These are phyloP conservation scores for Pseudogymnoascus sp. DNA, from an alignment of 2,329 filamentous ascomycete genomes.

Conservation along the genomic window DNA sequence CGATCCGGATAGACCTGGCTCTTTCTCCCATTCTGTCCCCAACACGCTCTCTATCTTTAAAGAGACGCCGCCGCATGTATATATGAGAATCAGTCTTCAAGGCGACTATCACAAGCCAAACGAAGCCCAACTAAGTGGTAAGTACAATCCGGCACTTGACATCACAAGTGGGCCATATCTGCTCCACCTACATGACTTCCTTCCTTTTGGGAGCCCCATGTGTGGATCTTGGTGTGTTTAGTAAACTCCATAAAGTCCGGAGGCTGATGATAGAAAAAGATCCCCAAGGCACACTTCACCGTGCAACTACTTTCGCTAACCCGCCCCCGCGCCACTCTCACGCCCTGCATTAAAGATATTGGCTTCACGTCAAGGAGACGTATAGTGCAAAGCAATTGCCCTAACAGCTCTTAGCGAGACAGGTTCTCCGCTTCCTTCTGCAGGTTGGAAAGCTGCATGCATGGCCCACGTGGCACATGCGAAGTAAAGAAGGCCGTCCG, in stretches of 20 bases:
- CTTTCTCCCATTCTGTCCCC: neutral
- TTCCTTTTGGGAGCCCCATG: neutral
- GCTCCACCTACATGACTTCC: neutral
- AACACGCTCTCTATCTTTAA: neutral
- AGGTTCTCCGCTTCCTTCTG: slow-evolving; percentile 3
- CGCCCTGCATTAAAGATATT: neutral
- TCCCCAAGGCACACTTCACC: neutral
- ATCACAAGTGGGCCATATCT: slow-evolving; percentile 8
- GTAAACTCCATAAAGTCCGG: neutral
- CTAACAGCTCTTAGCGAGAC: neutral
- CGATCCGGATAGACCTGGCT: neutral
- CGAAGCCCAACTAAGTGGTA: neutral
- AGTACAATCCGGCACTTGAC: neutral
- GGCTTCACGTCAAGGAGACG: neutral
- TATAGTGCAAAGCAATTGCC: neutral
- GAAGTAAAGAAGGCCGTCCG: neutral
- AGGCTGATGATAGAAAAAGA: slow-evolving; percentile 5
- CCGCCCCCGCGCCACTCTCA: neutral
- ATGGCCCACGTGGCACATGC: slow-evolving; percentile 7
- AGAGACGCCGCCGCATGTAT: neutral
- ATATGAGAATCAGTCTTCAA: neutral
- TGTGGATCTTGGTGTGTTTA: neutral
- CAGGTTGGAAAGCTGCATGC: neutral
- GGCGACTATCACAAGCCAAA: slow-evolving; percentile 4
- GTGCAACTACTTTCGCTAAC: neutral